These are phyloP conservation scores for Alternaria sp. DNA, from an alignment of 2,329 filamentous ascomycete species.

Conservation along the genomic window DNA sequence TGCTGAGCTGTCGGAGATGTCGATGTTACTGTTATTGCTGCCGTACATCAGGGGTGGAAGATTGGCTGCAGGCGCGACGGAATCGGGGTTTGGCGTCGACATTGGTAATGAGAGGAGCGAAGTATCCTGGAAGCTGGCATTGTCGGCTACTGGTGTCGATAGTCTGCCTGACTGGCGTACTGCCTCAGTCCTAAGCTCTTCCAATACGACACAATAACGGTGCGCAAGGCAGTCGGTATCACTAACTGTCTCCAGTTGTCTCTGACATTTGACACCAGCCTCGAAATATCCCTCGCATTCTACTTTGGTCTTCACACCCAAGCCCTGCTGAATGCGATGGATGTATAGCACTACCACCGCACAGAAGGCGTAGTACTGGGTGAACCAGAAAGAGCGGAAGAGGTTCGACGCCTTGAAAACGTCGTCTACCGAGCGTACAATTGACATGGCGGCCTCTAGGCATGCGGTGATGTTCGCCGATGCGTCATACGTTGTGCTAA, in stretches of 20 bases:
- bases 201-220: conserved; percentile 60
- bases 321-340: conserved; percentile 59
- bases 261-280: conserved; percentile 52
- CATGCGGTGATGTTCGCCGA: conserved; percentile 52
- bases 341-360: conserved; percentile 62
- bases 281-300: conserved; percentile 56
- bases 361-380: conserved; percentile 61
- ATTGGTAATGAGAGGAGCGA: background rate
- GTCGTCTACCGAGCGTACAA: conserved; percentile 54
- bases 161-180: conserved; percentile 31
- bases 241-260: conserved; percentile 37
- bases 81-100: background rate
- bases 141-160: background rate
- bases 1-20: conserved; percentile 32
- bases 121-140: background rate
- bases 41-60: conserved; percentile 16
- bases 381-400: conserved; percentile 60
- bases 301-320: conserved; percentile 54
- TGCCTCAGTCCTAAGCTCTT: conserved; percentile 57
- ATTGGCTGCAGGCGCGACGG: background rate
- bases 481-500: conserved; percentile 20
- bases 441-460: conserved; percentile 55
- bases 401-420: conserved; percentile 50
- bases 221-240: conserved; percentile 46
- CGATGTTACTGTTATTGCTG: conserved; percentile 1